Evolutionary conservation across 768 basidiomycete species (phyloP), one percentile per base, ranked within the genome.

Genomic region (Russula olivacea): DNA sequence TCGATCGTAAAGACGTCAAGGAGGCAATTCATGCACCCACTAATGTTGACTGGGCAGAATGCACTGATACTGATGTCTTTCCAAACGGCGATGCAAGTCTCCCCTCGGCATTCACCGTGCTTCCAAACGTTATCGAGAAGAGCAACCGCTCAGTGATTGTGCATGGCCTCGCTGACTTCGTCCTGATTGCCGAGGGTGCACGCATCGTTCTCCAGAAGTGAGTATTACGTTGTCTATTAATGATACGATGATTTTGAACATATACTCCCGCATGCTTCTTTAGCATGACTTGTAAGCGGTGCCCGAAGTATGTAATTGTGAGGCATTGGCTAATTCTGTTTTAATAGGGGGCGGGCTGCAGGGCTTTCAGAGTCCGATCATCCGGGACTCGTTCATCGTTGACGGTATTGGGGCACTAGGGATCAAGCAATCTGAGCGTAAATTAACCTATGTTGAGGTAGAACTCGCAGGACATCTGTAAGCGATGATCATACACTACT

Each of bases 41-140:
- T 4, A 5, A 43, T 4, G 54, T 43, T 11, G 4, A 55, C 25
- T 55, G 54, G 54, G 12, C 15, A 17, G 8, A 17, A 17, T 55
- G 54, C 17, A 28, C 40, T 1, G 25, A 28, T 25, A 19, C 8
- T 14, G 3, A 28, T 10, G 54, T 55, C 8, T 55, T 55, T 17
- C 40, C 40, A 12, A 6, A 43, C 0, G 54, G 54, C 3, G 54
- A 55, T 43, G 19, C 40, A 28, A 55, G 54, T 28, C 40, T 30
- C 25, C 55, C 55, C 1, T 8, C 55, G 4, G 40, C 55, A 30
- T 30, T n/a, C 6, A 32, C 25, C n/a, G 51, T 55, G 28, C 77
- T 91, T 7, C 87, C 89, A 4, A 84, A 76, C 64, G 87, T 88
- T 55, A 89, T 91, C 59, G 87, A 88, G 73, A 89, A 88, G 77